phyloP scores from a whole-genome alignment of 345 rosid genomes.

The Populus alba region DNA sequence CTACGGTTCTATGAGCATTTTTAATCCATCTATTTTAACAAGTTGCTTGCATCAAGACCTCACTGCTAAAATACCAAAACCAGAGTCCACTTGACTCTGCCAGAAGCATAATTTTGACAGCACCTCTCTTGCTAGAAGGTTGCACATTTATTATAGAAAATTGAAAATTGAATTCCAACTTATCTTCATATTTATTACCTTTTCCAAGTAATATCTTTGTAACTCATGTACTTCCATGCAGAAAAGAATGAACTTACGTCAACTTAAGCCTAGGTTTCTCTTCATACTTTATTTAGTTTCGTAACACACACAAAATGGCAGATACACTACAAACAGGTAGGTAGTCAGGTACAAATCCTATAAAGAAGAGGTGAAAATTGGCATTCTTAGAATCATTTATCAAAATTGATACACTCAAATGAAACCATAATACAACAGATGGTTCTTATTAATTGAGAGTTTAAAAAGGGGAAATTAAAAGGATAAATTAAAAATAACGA shows the following conservation, averaged over 20 bases:
- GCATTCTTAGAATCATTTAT: background rate
- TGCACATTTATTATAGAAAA: background rate
- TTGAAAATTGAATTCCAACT: background rate
- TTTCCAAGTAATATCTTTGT: background rate
- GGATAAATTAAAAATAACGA: background rate
- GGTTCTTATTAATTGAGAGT: too few species aligned
- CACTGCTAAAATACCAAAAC: too few species aligned
- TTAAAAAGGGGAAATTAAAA: too few species aligned
- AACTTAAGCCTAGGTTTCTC: background rate
- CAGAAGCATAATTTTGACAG: background rate
- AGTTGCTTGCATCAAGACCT: background rate
- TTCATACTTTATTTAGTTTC: background rate
- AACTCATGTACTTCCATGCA: background rate
- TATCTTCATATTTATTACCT: background rate
- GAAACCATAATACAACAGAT: too few species aligned
- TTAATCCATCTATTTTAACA: background rate
- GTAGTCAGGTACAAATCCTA: background rate
- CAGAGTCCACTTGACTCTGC: too few species aligned
- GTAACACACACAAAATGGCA: too few species aligned
- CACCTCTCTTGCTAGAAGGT: background rate
- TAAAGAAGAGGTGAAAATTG: background rate
- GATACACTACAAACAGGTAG: too few species aligned
- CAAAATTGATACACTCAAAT: too few species aligned
- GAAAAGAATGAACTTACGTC: background rate
- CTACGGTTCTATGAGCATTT: background rate